Base-by-base conservation (phyloP, 2,329 filamentous ascomycete genomes). In the Aphanoascus verrucosus region DNA sequence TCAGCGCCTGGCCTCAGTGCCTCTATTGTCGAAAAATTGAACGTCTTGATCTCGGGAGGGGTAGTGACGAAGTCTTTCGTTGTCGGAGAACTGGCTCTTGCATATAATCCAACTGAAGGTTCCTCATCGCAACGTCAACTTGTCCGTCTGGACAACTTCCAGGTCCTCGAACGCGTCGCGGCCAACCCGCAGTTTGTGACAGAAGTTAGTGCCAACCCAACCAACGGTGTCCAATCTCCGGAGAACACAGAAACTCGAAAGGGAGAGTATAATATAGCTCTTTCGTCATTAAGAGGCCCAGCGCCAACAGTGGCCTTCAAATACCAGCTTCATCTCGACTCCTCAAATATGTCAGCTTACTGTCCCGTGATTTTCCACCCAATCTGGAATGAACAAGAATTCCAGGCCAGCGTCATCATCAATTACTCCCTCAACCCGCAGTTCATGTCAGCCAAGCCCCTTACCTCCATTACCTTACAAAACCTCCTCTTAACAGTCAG, bases 1-100 rank as follows among this genome's bases (percentile, higher is more conserved):
- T 79, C 84, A 51, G 79, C 81, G 8, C 81, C 86, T 1, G 91
- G 93, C 1, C 75, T 98, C 5, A 93, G 88, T 67, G 83, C 86
- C 2, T 97, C 91, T 12, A 79, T 97, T 53, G 85, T 97, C 49
- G 93, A 98, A 68, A 93, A 86, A 0, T 82, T 97, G n/a, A 93
- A 83, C 57, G 87, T 86, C 12, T 82, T 81, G 51, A 94, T 96
- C 65, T 84, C 90, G 54, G 79, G 84, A 34, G 86, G 87, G 7
- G 75, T 74, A 11, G 71, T 90, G 9, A 86, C 81, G 58, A 83
- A 81, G 47, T 82, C 84, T 12, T 85, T 84, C 55, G 81, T 96
- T 19, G 82, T 84, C 43, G 93, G 93, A 55, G 91, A 98, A 71
- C 82, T 98, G 60, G 93, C 91, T 2, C 80, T 98, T 59, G 82